Evolutionary conservation across 208 protist species (phyloP).

Genomic region (Lotmaria passim): DNA sequence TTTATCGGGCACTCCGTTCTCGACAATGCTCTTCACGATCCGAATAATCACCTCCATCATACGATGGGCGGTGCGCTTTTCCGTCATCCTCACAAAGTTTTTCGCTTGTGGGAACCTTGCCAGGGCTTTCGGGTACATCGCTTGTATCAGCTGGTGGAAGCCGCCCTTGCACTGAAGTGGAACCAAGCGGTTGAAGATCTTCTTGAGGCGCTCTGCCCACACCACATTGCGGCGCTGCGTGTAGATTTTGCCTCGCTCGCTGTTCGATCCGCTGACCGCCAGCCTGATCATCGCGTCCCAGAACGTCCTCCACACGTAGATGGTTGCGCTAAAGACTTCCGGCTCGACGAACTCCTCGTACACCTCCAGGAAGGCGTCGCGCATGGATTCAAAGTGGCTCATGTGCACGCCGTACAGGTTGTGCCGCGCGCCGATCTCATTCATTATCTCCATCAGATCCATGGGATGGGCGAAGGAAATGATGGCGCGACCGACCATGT

Average conservation of each 20-base stretch:
- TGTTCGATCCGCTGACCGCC: constrained; percentile 1
- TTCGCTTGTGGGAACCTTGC: constrained; percentile 17
- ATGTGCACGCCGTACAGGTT: constrained; percentile 14
- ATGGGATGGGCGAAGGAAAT: constrained; percentile 11
- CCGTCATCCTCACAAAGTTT: constrained; percentile 24
- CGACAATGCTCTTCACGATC: constrained; percentile 33
- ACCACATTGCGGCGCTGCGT: constrained; percentile 4
- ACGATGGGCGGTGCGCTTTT: constrained; percentile 27
- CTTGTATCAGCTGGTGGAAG: constrained; percentile 32
- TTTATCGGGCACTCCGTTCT: not conserved
- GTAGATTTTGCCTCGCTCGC: constrained; percentile 18
- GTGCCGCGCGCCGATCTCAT: constrained; percentile 34
- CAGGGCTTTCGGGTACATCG: constrained; percentile 37
- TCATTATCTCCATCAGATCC: constrained; percentile 32
- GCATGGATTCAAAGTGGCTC: constrained; percentile 24
- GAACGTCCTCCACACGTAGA: constrained; percentile 23
- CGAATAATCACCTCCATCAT: constrained; percentile 30
- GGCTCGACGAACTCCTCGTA: constrained; percentile 8
- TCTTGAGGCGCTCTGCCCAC: constrained; percentile 24
- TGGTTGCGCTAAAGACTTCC: not conserved
- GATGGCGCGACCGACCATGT: constrained; percentile 31
- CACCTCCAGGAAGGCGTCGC: constrained; percentile 22
- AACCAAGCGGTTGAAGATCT: constrained; percentile 1
- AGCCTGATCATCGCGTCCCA: constrained; percentile 25
- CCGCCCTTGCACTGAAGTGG: constrained; percentile 22